A percentile compares a stretch with the other conserved stretches of the same genome.
phyloP scores from a whole-genome alignment of 805 yeast species.

The Yamadazyma laniorum region DNA sequence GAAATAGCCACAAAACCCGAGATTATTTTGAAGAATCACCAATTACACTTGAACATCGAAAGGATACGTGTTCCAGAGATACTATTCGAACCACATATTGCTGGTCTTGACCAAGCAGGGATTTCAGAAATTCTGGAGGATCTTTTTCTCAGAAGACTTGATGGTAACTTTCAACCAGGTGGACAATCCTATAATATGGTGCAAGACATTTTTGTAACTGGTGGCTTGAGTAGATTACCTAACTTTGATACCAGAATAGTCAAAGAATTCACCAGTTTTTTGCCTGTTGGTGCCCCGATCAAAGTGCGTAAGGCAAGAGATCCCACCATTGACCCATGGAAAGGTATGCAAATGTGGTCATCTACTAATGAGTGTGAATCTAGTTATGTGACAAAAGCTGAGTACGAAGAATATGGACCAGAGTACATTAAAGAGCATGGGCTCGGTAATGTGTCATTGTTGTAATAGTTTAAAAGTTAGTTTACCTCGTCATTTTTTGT shows the following conservation, averaged over 20 bases:
- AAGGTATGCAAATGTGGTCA: conserved; percentile 87
- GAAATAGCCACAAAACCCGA: conserved; percentile 52
- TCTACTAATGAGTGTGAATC: conserved; percentile 42
- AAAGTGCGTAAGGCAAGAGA: conserved; percentile 61
- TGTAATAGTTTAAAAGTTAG: not conserved
- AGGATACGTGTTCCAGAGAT: conserved; percentile 91
- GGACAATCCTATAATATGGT: conserved; percentile 55
- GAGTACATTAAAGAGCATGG: conserved; percentile 87
- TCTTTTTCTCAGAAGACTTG: conserved; percentile 58
- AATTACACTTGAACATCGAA: conserved; percentile 86
- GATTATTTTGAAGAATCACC: conserved; percentile 82
- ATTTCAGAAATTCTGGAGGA: conserved; percentile 74
- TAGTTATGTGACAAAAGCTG: conserved; percentile 59
- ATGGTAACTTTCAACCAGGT: conserved; percentile 50
- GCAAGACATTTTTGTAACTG: conserved; percentile 76
- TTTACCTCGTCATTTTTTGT: conserved; percentile 3
- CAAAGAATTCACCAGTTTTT: conserved; percentile 62
- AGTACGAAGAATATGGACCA: conserved; percentile 85
- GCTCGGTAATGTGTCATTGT: conserved; percentile 56
- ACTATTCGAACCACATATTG: conserved; percentile 86
- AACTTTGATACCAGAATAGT: conserved; percentile 68
- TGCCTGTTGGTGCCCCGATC: conserved; percentile 68
- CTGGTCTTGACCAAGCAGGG: conserved; percentile 96
- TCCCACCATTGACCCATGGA: conserved; percentile 85
- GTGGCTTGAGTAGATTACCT: conserved; percentile 71